These are phyloP conservation scores for Linnemannia hyalina DNA, from an alignment of 192 early-diverging fungal genomes.

Conservation along the genomic window DNA sequence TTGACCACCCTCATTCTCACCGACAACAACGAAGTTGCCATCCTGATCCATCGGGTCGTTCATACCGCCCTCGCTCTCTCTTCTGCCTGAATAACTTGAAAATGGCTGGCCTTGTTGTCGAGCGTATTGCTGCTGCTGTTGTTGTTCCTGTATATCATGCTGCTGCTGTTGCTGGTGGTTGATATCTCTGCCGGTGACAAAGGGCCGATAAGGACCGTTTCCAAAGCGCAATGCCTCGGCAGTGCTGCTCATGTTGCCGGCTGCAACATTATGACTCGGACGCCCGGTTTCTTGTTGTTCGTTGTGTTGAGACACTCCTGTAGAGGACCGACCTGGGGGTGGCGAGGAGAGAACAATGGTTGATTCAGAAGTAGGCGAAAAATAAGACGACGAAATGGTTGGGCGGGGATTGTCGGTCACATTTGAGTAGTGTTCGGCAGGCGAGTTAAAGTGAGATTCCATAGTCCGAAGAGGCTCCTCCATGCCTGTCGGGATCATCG, in stretches of 20 bases:
- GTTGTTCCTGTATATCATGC: not conserved
- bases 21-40: not conserved
- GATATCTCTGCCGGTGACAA: conserved; percentile 39
- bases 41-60: conserved; percentile 7
- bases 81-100: not conserved
- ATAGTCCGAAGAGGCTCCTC: not conserved
- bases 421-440: not conserved
- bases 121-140: not conserved
- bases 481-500: not conserved
- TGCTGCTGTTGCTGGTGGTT: conserved; percentile 17
- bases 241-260: not conserved
- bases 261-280: not conserved
- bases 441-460: not conserved
- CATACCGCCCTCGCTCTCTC: not conserved
- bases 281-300: not conserved
- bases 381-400: conserved; percentile 43
- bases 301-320: not conserved
- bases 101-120: not conserved
- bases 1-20: not conserved
- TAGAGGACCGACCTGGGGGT: conserved; percentile 27
- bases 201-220: conserved; percentile 27
- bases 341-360: conserved; percentile 42
- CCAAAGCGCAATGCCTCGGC: not conserved
- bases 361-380: conserved; percentile 34
- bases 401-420: conserved; percentile 7